A percentile compares a stretch with the other conserved stretches of the same genome.
Conservation (phyloP, 768 basidiomycete genomes). For the Collybia sordida region DNA sequence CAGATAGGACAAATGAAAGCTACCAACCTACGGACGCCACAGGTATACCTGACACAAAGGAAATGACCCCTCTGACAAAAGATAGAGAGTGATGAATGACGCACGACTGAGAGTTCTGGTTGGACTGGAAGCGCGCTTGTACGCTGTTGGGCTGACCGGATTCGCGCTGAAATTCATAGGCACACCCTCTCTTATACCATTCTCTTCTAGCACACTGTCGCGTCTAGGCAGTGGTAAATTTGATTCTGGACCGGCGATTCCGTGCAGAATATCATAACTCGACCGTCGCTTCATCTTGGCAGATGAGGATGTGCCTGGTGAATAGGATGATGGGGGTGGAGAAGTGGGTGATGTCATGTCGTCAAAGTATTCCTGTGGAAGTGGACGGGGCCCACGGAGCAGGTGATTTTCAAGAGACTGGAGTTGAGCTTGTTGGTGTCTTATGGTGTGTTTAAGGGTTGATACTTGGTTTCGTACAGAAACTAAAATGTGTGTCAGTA, state of each 20-base stretch:
- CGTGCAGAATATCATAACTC: slow-evolving; percentile 70
- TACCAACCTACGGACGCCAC: slow-evolving; percentile 75
- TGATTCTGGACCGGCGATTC: slow-evolving; percentile 76
- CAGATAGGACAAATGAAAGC: slow-evolving; percentile 5
- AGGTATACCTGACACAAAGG: slow-evolving; percentile 58
- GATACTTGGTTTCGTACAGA: slow-evolving; percentile 79
- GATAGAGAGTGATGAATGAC: slow-evolving; percentile 30
- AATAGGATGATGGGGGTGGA: slow-evolving; percentile 32
- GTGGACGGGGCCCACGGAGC: slow-evolving; percentile 64
- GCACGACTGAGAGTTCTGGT: slow-evolving; percentile 78
- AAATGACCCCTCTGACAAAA: slow-evolving; percentile 17
- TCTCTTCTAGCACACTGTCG: slow-evolving; percentile 41
- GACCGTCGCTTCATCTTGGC: slow-evolving; percentile 60
- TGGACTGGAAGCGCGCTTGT: slow-evolving; percentile 66
- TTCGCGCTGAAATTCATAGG: slow-evolving; percentile 54
- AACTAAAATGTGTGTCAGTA: slow-evolving; percentile 38
- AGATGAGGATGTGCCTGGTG: slow-evolving; percentile 27
- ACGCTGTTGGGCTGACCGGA: slow-evolving; percentile 32
- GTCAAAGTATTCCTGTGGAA: slow-evolving; percentile 30
- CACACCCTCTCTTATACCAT: slow-evolving; percentile 72
- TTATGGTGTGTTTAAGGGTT: slow-evolving; percentile 76
- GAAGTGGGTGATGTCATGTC: slow-evolving; percentile 30
- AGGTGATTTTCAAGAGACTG: slow-evolving; percentile 68
- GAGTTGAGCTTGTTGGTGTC: slow-evolving; percentile 82
- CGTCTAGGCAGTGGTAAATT: slow-evolving; percentile 68